These are phyloP conservation scores for Epicoccum sorghinum DNA, from an alignment of 2,329 filamentous ascomycete species.

Conservation along the genomic window DNA sequence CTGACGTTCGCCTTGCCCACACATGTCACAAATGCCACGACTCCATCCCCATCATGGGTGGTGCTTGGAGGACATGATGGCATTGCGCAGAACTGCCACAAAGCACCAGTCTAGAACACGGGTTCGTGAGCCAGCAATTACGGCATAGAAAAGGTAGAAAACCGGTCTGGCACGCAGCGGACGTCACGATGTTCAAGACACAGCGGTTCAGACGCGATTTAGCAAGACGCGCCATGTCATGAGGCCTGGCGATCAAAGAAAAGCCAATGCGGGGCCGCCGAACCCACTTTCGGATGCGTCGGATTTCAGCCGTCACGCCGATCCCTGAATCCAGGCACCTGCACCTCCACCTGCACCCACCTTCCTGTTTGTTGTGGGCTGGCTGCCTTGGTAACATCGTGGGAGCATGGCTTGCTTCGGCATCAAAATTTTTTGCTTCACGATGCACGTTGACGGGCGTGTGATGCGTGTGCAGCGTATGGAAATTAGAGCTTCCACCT, in stretches of 20 bases:
- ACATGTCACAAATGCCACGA: constrained; percentile 1
- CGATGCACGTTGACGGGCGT: constrained; percentile 2
- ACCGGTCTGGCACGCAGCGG: constrained; percentile 14
- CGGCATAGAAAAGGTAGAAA: constrained; percentile 13
- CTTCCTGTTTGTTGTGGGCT: constrained; percentile 28
- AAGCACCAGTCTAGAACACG: constrained; percentile 11
- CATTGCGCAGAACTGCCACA: constrained; percentile 16
- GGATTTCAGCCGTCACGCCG: constrained; percentile 21
- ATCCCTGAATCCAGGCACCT: constrained; percentile 21
- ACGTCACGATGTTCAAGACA: constrained; percentile 36
- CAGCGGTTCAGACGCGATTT: constrained; percentile 24
- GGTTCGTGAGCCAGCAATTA: constrained; percentile 26
- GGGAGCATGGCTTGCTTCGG: constrained; percentile 12
- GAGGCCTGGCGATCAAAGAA: constrained; percentile 36
- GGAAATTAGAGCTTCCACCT: neutral
- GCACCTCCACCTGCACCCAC: constrained; percentile 9
- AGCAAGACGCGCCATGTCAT: constrained; percentile 31
- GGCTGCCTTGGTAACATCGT: constrained; percentile 11
- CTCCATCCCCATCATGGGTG: neutral
- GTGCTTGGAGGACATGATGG: constrained; percentile 25
- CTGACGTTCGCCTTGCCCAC: constrained; percentile 6
- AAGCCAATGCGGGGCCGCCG: constrained; percentile 25
- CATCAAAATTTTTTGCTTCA: neutral
- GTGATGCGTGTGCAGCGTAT: constrained; percentile 13
- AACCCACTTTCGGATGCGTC: constrained; percentile 26